Percentiles rank a stretch among this genome's conserved stretches.
Conservation (phyloP, 768 basidiomycete genomes). For the Tylopilus rubrobrunneus region DNA sequence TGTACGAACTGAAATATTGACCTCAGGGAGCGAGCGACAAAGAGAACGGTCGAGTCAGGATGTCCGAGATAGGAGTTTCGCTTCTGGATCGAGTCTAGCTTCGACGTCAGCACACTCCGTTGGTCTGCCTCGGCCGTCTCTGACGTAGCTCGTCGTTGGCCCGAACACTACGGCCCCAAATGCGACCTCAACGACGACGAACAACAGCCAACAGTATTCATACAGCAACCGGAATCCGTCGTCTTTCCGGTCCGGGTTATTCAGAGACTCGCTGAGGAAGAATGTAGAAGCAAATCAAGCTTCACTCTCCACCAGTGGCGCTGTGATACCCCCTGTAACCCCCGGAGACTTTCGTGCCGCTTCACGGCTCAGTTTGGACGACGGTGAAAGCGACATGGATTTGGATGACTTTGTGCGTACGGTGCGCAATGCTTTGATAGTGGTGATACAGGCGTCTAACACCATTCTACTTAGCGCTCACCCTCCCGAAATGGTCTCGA, state of each 20-base stretch:
- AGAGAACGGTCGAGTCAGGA: conserved; percentile 16
- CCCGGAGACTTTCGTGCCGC: conserved; percentile 9
- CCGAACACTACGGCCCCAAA: neutral
- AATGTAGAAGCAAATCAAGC: too few relatives aligned
- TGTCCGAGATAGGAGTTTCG: conserved; percentile 12
- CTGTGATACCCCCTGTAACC: neutral
- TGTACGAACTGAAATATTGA: too few relatives aligned
- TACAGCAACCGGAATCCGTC: conserved; percentile 29
- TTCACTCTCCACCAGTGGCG: too few relatives aligned
- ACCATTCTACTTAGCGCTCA: conserved; percentile 13
- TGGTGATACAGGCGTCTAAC: conserved; percentile 4
- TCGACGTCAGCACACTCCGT: conserved; percentile 9
- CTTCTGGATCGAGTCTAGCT: conserved; percentile 11
- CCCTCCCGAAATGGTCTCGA: conserved; percentile 25
- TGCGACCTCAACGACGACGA: neutral
- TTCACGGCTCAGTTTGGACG: conserved; percentile 17
- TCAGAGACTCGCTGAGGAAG: conserved; percentile 28
- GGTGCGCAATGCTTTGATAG: conserved; percentile 4
- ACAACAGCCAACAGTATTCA: conserved; percentile 20
- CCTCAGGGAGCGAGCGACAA: conserved; percentile 9
- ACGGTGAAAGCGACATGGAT: conserved; percentile 25
- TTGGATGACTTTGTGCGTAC: conserved; percentile 9
- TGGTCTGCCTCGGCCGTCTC: conserved; percentile 1
- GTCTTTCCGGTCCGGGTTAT: conserved; percentile 30
- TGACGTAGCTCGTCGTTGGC: conserved; percentile 9